Percentiles rank a stretch among this genome's conserved stretches.
These are phyloP conservation scores for Myxozyma neotropica DNA, from an alignment of 805 yeast genomes.

Conservation along the genomic window DNA sequence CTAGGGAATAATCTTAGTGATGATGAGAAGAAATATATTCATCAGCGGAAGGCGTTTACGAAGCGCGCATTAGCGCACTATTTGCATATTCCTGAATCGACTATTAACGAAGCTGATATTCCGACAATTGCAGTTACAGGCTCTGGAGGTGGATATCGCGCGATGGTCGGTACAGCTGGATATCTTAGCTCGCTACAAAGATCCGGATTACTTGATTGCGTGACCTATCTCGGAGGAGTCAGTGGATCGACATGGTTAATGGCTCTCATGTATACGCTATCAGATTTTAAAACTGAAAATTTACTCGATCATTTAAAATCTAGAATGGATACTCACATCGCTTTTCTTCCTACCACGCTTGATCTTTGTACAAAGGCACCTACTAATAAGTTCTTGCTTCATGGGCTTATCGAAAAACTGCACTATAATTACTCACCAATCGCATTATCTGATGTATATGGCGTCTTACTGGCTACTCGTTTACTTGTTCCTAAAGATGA, in stretches of 20 bases:
- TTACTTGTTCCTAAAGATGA: conserved; percentile 32
- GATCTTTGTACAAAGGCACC: conserved; percentile 33
- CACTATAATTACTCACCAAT: conserved; percentile 15
- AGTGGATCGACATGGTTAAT: conserved; percentile 37
- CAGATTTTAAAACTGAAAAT: conserved; percentile 15
- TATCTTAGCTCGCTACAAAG: conserved; percentile 30
- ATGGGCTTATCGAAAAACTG: conserved; percentile 32
- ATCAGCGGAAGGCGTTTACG: conserved; percentile 19
- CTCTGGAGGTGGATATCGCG: conserved; percentile 38
- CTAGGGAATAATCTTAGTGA: conserved; percentile 23
- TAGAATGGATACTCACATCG: conserved; percentile 30
- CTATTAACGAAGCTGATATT: conserved; percentile 34
- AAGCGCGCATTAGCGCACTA: conserved; percentile 30
- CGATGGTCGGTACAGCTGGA: conserved; percentile 36
- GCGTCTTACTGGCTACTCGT: conserved; percentile 32
- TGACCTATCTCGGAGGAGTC: conserved; percentile 36
- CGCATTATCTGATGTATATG: conserved; percentile 34
- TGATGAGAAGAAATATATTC: conserved; percentile 29
- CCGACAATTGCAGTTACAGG: conserved; percentile 37
- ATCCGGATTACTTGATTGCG: conserved; percentile 35
- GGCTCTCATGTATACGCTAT: conserved; percentile 34
- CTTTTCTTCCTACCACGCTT: conserved; percentile 28
- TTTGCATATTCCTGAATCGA: conserved; percentile 22
- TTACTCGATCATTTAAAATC: conserved; percentile 31
- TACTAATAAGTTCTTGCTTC: conserved; percentile 33